phyloP scores from a whole-genome alignment of 1,284 basidiomycete genomes.

The Malassezia obtusa region DNA sequence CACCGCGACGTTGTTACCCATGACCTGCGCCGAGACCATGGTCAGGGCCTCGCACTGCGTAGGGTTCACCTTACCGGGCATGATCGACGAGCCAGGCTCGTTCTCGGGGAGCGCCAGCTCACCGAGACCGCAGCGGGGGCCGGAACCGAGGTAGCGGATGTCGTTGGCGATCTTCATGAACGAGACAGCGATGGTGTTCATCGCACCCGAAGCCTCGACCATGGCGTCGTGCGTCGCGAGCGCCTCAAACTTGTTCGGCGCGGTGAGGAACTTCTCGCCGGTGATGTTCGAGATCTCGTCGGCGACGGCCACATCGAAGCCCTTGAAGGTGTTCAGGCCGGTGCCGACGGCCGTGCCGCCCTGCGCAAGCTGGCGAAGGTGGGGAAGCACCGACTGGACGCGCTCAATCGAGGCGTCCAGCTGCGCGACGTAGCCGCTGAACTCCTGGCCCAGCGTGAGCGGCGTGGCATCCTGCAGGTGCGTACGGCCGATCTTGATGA shows the following conservation, averaged over 20 bases:
- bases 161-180: conserved; percentile 99
- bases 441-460: conserved; percentile 94
- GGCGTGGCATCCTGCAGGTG: conserved; percentile 96
- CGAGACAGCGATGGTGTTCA: conserved; percentile 88
- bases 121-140: conserved; percentile 91
- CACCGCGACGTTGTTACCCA: conserved; percentile 92
- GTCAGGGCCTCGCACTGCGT: conserved; percentile 95
- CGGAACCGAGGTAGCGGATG: conserved; percentile 93
- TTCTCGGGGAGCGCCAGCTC: conserved; percentile 93
- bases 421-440: conserved; percentile 95
- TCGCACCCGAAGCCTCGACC: conserved; percentile 88
- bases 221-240: conserved; percentile 93
- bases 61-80: conserved; percentile 99
- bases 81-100: conserved; percentile 97
- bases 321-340: conserved; percentile 89
- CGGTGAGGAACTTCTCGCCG: conserved; percentile 82
- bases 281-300: conserved; percentile 84
- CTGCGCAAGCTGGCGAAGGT: conserved; percentile 83
- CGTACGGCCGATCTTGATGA: conserved; percentile 98
- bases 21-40: conserved; percentile 97
- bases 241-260: conserved; percentile 99
- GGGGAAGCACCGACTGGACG: conserved; percentile 70
- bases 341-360: conserved; percentile 96
- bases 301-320: conserved; percentile 91
- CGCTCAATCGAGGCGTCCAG: conserved; percentile 81